Evolutionary conservation across 2,329 filamentous ascomycete genomes (phyloP), one percentile per base, ranked within the genome.

Genomic region (Aureobasidium sp.): DNA sequence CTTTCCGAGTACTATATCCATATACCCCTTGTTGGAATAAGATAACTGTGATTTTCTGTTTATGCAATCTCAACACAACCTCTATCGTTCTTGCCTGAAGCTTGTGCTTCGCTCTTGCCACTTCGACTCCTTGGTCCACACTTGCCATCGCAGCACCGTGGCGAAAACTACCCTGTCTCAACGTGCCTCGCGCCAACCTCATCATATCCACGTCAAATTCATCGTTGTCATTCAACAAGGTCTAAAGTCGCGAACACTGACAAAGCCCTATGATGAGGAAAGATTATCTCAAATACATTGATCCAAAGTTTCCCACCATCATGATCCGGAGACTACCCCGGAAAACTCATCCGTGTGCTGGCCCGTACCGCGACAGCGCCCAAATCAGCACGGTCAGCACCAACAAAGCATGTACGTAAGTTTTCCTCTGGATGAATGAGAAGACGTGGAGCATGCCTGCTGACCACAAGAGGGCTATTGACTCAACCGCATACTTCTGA

Each of bases 21-120:
- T 57, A 57, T 57, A 57, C 53, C 53, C 53, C 53, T 36, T 45
- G 37, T 57, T 15, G n/a, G 39, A 57, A 57, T 34, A 15, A 36
- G 42, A 39, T 27, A 45, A 29, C 41, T 57, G 53, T 57, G 53
- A 57, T 57, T 57, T 56, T 42, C 27, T 27, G 36, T 55, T 31
- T 5, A 29, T 20, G 6, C 15, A 41, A n/a, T 9, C 20, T 15
- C 22, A 55, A 42, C 45, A 9, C 8, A 17, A 42, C 51, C 17
- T 27, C 2, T 15, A 27, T 39, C 14, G 49, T 17, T 25, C 49
- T 17, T 52, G 27, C 49, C 49, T 12, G 22, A n/a, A 15, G 11
- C 17, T 39, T 12, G 47, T 36, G 47, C 34, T 22, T 25, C 7
- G 48, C 29, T 20, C 20, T 36, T 36, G n/a, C 48, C 48, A 37